Conservation (phyloP, 345 rosid species). For the Brassica napus region DNA sequence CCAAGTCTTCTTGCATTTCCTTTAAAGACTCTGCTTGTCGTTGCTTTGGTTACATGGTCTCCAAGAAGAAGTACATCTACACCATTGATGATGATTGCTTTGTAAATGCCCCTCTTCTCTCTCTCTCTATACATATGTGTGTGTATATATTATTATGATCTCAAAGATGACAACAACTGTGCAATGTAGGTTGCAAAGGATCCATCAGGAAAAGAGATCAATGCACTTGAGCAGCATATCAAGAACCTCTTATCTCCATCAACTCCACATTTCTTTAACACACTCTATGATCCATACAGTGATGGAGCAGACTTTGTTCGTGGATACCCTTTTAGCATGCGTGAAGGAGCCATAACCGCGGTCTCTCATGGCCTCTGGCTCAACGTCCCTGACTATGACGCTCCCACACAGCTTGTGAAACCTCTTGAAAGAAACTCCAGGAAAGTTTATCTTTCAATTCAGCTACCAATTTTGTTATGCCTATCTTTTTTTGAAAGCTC, state of each 20-base stretch:
- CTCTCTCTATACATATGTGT: too few species aligned
- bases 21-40: conserved; percentile 50
- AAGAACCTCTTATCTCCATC: conserved; percentile 69
- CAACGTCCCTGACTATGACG: conserved; percentile 91
- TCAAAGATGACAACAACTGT: conserved; percentile 3
- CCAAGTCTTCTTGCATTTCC: conserved; percentile 40
- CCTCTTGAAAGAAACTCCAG: conserved; percentile 81
- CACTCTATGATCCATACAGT: conserved; percentile 75
- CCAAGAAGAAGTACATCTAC: conserved; percentile 60
- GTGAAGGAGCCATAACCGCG: conserved; percentile 76
- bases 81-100: conserved; percentile 70
- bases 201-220: conserved; percentile 74
- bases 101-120: conserved; percentile 38
- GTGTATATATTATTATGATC: neutral
- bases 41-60: conserved; percentile 63
- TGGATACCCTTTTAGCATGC: conserved; percentile 86
- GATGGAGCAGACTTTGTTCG: conserved; percentile 85
- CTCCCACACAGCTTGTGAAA: conserved; percentile 90
- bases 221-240: conserved; percentile 84
- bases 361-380: conserved; percentile 93
- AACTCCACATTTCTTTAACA: conserved; percentile 80
- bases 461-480: conserved; percentile 3
- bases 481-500: neutral
- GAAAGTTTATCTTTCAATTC: conserved; percentile 37
- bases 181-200: conserved; percentile 73